These are phyloP conservation scores for Mangifera indica DNA, from an alignment of 345 rosid species.

Conservation along the genomic window DNA sequence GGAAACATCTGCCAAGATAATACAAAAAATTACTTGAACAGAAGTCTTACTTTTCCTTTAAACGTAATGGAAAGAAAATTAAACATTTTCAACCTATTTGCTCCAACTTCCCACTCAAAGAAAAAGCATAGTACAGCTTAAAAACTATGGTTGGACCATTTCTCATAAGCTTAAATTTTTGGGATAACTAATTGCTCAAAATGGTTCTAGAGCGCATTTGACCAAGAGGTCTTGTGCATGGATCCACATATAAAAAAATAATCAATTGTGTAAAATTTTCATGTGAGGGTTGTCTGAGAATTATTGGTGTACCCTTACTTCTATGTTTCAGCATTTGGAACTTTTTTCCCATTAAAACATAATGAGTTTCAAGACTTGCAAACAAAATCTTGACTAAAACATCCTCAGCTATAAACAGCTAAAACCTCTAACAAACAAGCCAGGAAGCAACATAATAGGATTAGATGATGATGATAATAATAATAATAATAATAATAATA, in stretches of 20 bases:
- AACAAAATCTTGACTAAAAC: neutral
- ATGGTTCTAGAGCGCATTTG: neutral
- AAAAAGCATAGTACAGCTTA: neutral
- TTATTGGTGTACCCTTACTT: no score
- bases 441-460: constrained; percentile 21
- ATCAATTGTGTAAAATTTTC: neutral
- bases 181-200: neutral
- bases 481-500: no score
- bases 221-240: neutral
- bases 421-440: constrained; percentile 11
- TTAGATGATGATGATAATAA: no score
- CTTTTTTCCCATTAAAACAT: no score
- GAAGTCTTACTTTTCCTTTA: neutral
- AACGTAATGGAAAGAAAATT: neutral
- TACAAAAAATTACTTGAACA: neutral
- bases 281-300: no score
- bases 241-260: neutral
- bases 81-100: neutral
- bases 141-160: neutral
- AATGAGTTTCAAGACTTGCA: neutral
- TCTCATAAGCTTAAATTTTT: no score
- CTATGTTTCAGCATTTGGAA: no score
- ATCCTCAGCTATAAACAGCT: constrained; percentile 7
- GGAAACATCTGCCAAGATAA: constrained; percentile 43
- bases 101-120: neutral